These are phyloP conservation scores for Glonium stellatum DNA, from an alignment of 495 filamentous ascomycete genomes.

Conservation along the genomic window DNA sequence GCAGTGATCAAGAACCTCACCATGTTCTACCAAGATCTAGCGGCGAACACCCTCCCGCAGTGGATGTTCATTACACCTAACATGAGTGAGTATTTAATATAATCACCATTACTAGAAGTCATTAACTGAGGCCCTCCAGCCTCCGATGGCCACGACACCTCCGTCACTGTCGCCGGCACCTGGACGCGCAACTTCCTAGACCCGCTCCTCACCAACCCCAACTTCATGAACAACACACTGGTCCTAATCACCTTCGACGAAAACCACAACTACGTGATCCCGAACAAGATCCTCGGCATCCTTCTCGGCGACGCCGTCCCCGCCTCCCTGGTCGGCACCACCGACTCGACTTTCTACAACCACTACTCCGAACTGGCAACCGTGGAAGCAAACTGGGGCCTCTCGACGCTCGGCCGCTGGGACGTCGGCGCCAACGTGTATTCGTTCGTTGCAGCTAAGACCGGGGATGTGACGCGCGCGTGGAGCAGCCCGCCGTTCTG, in stretches of 20 bases:
- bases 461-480: slow-evolving; percentile 13
- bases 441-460: slow-evolving; percentile 30
- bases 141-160: slow-evolving; percentile 33
- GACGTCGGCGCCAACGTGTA: slow-evolving; percentile 37
- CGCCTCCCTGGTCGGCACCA: slow-evolving; percentile 30
- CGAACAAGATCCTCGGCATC: slow-evolving; percentile 37
- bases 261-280: slow-evolving; percentile 35
- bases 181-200: slow-evolving; percentile 33
- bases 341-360: slow-evolving; percentile 33
- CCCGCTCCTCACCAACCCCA: slow-evolving; percentile 34
- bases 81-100: too few species aligned
- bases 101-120: too few species aligned
- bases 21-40: slow-evolving; percentile 28
- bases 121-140: too few species aligned
- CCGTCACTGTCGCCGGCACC: slow-evolving; percentile 30
- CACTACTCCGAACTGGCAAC: slow-evolving; percentile 36
- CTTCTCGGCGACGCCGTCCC: slow-evolving; percentile 32
- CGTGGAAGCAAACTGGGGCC: slow-evolving; percentile 34
- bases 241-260: slow-evolving; percentile 43
- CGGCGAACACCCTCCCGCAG: slow-evolving; percentile 27
- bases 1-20: slow-evolving; percentile 36
- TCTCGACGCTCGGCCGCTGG: slow-evolving; percentile 34
- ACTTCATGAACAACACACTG: slow-evolving; percentile 41
- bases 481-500: slow-evolving; percentile 26
- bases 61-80: slow-evolving; percentile 38